Evolutionary conservation across 352 stramenopile genomes (phyloP).

Genomic region (Phytophthora niederhauseri): DNA sequence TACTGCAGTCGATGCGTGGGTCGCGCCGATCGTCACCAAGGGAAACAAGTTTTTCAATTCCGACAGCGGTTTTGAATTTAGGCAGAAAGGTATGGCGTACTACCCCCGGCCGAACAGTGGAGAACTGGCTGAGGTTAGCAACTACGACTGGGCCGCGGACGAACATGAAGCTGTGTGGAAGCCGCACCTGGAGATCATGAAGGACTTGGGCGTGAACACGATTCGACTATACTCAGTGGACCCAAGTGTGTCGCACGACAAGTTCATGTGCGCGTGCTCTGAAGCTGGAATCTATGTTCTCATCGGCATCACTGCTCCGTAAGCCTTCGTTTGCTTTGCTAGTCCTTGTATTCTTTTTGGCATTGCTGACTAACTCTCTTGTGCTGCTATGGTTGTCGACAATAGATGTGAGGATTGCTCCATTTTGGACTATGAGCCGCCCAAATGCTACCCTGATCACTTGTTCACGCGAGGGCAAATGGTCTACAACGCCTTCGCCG

Average conservation of each 20-base stretch:
- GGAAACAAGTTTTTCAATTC: constrained; percentile 91
- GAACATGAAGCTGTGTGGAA: constrained; percentile 64
- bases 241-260: constrained; percentile 68
- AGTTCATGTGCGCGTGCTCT: constrained; percentile 82
- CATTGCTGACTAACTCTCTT: no score
- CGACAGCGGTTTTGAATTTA: constrained; percentile 61
- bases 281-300: constrained; percentile 81
- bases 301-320: constrained; percentile 64
- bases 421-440: constrained; percentile 40
- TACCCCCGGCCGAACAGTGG: constrained; percentile 72
- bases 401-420: constrained; percentile 55
- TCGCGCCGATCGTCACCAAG: constrained; percentile 55
- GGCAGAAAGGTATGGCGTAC: constrained; percentile 76
- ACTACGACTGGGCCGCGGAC: constrained; percentile 76
- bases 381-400: no score
- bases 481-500: constrained; percentile 64
- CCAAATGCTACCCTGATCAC: constrained; percentile 48
- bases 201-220: constrained; percentile 69
- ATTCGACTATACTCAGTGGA: constrained; percentile 76
- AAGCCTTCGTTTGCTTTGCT: neutral
- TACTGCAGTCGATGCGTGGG: constrained; percentile 38
- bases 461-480: constrained; percentile 54
- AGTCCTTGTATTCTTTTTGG: no score
- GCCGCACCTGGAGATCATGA: constrained; percentile 58
- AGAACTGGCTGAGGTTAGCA: constrained; percentile 50